Evolutionary conservation across 2,329 filamentous ascomycete species (phyloP).

Genomic region (Aspergillus flavus): DNA sequence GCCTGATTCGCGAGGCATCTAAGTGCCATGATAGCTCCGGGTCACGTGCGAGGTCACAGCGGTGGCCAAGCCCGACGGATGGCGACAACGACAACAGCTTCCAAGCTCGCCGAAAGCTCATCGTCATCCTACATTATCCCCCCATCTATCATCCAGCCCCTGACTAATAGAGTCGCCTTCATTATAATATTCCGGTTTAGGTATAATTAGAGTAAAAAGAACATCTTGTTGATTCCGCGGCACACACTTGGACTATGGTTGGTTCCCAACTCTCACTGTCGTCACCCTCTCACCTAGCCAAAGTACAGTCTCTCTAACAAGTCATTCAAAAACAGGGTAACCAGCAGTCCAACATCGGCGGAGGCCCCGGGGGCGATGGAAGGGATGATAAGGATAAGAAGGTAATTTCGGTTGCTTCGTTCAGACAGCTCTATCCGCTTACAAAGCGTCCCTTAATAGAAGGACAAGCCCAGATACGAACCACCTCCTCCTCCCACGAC

Average conservation of each 20-base stretch:
- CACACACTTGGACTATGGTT: slow-evolving; percentile 36
- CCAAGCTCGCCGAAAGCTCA: slow-evolving; percentile 14
- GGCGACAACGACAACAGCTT: slow-evolving; percentile 26
- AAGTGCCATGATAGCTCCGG: slow-evolving; percentile 15
- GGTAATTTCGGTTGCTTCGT: slow-evolving; percentile 49
- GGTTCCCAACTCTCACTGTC: slow-evolving; percentile 20
- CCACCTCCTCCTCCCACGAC: slow-evolving; percentile 96
- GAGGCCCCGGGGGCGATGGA: slow-evolving; percentile 70
- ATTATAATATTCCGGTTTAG: neutral
- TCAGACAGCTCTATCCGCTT: slow-evolving; percentile 15
- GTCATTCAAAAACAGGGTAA: slow-evolving; percentile 44
- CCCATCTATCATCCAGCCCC: slow-evolving; percentile 8
- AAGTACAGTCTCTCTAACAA: slow-evolving; percentile 25
- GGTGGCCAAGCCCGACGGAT: slow-evolving; percentile 17
- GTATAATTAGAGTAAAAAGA: neutral
- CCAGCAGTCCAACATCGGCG: slow-evolving; percentile 79
- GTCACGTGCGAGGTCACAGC: slow-evolving; percentile 14
- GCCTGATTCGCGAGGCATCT: slow-evolving; percentile 19
- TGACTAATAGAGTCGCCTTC: neutral
- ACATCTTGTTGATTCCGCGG: neutral
- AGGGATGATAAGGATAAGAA: slow-evolving; percentile 93
- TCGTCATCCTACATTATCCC: slow-evolving; percentile 17
- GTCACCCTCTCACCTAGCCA: slow-evolving; percentile 9
- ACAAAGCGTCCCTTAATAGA: slow-evolving; percentile 57
- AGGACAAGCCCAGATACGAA: slow-evolving; percentile 99